A percentile compares a stretch with the other conserved stretches of the same genome.
Evolutionary conservation across 192 early-diverging fungal genomes (phyloP).

Genomic region (Geranomyces michiganensis): DNA sequence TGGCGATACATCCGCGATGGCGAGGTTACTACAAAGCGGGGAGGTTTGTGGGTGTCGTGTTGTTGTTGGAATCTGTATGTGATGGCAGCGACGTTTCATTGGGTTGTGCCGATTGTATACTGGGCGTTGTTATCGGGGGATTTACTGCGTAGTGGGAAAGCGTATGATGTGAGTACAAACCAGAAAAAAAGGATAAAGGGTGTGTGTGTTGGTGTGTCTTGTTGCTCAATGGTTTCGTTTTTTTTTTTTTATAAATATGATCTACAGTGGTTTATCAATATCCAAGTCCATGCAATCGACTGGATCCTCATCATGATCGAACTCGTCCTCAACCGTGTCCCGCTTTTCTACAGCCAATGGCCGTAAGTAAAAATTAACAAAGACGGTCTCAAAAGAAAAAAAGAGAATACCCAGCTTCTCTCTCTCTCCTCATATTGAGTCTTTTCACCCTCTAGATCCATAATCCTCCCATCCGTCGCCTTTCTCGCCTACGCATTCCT

Average conservation of each 20-base stretch:
- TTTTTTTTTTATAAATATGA: no score
- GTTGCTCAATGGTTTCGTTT: not conserved
- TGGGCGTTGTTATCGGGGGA: slow-evolving; percentile 29
- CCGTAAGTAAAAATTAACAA: no score
- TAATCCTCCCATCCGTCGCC: slow-evolving; percentile 12
- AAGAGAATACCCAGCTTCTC: no score
- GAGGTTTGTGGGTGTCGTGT: slow-evolving; percentile 32
- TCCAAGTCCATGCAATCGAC: slow-evolving; percentile 31
- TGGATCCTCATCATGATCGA: slow-evolving; percentile 39
- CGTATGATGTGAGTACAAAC: slow-evolving; percentile 15
- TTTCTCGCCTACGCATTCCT: slow-evolving; percentile 32
- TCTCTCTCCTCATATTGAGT: no score
- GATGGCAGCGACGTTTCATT: slow-evolving; percentile 32
- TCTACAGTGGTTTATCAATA: slow-evolving; percentile 31
- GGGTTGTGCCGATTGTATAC: slow-evolving; percentile 37
- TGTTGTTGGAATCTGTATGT: slow-evolving; percentile 38
- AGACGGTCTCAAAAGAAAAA: no score
- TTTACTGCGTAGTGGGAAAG: slow-evolving; percentile 8
- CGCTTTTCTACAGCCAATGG: slow-evolving; percentile 31
- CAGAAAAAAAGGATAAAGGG: no score
- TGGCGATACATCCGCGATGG: slow-evolving; percentile 12
- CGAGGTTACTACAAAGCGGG: not conserved
- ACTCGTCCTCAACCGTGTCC: slow-evolving; percentile 29
- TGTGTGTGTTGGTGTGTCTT: no score
- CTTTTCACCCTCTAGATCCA: no score